Percentiles rank a stretch among this genome's conserved stretches.
Evolutionary conservation across 2,329 filamentous ascomycete species (phyloP).

Genomic region (Nemania abortiva): DNA sequence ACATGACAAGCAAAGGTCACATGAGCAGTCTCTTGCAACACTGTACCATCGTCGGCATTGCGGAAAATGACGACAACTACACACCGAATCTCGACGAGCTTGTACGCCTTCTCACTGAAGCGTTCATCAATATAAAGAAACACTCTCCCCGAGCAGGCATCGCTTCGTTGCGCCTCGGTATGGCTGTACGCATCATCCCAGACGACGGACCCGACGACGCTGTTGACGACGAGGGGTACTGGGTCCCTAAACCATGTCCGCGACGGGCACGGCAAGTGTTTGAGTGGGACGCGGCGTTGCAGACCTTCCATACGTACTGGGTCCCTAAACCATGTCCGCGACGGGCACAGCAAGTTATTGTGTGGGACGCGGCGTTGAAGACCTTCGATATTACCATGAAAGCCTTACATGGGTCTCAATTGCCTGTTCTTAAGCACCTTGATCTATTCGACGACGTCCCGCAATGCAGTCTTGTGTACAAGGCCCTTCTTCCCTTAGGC

Average conservation of each 20-base stretch:
- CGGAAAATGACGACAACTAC: neutral
- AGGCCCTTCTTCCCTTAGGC: neutral
- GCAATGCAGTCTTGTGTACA: slow-evolving; percentile 7
- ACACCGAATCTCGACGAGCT: neutral
- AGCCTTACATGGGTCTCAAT: neutral
- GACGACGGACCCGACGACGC: no score
- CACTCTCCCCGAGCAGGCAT: neutral
- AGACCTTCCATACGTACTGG: neutral
- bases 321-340: neutral
- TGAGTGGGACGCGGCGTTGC: neutral
- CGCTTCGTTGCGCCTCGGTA: neutral
- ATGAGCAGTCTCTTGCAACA: slow-evolving; percentile 2
- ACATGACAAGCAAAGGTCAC: slow-evolving; percentile 6
- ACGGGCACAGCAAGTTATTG: no score
- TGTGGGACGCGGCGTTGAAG: neutral
- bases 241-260: neutral
- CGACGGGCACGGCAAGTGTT: no score
- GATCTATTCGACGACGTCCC: neutral
- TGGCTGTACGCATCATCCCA: no score
- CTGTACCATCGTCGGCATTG: slow-evolving; percentile 15
- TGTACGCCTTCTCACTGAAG: neutral
- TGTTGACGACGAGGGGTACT: no score
- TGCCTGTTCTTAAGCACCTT: slow-evolving; percentile 3
- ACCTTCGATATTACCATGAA: slow-evolving; percentile 10
- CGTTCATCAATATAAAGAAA: slow-evolving; percentile 14